phyloP scores from a whole-genome alignment of 139 green algal genomes.

The Micractinium sp. region DNA sequence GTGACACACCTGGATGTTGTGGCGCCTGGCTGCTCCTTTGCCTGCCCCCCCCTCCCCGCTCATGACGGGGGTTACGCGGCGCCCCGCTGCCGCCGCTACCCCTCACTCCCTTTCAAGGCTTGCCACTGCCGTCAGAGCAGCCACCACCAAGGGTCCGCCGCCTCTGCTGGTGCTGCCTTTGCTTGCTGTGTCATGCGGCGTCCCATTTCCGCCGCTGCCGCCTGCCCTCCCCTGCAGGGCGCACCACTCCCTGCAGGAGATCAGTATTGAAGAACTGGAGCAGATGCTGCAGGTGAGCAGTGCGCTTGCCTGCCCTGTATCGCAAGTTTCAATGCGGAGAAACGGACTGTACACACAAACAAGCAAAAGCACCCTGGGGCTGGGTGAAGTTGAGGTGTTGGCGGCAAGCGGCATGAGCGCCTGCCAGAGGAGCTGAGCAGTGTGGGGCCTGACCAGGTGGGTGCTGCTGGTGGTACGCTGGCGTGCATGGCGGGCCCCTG shows the following conservation, averaged over 20 bases:
- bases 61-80: too few species aligned
- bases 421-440: background rate
- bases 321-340: too few species aligned
- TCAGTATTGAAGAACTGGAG: constrained; percentile 46
- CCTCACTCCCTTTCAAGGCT: background rate
- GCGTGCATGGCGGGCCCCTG: too few species aligned
- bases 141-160: background rate
- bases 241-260: constrained; percentile 32
- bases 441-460: too few species aligned
- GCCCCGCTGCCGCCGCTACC: background rate
- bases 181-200: too few species aligned
- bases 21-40: background rate
- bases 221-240: constrained; percentile 24
- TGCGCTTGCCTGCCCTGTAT: too few species aligned
- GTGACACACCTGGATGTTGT: background rate
- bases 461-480: too few species aligned
- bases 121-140: too few species aligned
- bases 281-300: constrained; percentile 37
- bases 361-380: too few species aligned
- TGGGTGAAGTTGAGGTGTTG: too few species aligned
- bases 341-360: too few species aligned
- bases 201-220: too few species aligned
- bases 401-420: background rate
- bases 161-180: background rate
- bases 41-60: background rate